Conservation (phyloP, 2,329 filamentous ascomycete genomes). For the Cephalotrichum gorgonifer region DNA sequence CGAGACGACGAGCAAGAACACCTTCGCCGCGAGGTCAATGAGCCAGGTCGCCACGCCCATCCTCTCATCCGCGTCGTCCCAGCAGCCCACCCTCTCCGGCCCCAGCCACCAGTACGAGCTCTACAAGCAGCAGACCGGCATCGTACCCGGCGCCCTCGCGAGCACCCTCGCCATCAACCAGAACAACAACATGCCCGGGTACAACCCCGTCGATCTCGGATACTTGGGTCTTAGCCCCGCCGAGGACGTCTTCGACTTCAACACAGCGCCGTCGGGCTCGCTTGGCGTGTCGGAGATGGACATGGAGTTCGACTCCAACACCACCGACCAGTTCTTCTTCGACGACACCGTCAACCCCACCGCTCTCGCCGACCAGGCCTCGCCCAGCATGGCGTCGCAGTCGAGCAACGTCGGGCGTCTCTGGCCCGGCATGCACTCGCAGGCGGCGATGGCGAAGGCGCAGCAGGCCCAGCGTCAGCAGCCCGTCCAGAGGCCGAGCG, state of each 20-base stretch:
- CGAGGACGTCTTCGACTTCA: constrained; percentile 64
- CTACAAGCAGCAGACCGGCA: constrained; percentile 91
- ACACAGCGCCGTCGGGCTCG: constrained; percentile 49
- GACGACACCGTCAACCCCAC: constrained; percentile 58
- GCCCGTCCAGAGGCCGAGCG: constrained; percentile 36
- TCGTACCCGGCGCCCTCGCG: constrained; percentile 74
- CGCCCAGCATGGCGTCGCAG: constrained; percentile 31
- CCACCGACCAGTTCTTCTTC: constrained; percentile 57
- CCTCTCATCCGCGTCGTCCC: constrained; percentile 37
- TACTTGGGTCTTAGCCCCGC: constrained; percentile 46
- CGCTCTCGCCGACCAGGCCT: constrained; percentile 48
- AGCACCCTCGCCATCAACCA: constrained; percentile 72
- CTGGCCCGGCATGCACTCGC: constrained; percentile 90
- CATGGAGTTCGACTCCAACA: constrained; percentile 38
- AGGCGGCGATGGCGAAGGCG: constrained; percentile 69
- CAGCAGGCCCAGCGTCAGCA: constrained; percentile 44
- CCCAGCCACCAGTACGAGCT: constrained; percentile 93
- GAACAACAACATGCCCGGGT: constrained; percentile 42
- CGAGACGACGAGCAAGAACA: constrained; percentile 38
- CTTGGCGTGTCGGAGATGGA: constrained; percentile 56
- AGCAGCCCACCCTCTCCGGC: constrained; percentile 53
- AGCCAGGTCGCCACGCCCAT: constrained; percentile 45
- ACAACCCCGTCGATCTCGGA: constrained; percentile 37
- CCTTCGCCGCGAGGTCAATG: constrained; percentile 38
- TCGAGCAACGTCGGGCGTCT: constrained; percentile 53